Conservation (phyloP, 2,329 filamentous ascomycete genomes). For the Beauveria rudraprayagi region DNA sequence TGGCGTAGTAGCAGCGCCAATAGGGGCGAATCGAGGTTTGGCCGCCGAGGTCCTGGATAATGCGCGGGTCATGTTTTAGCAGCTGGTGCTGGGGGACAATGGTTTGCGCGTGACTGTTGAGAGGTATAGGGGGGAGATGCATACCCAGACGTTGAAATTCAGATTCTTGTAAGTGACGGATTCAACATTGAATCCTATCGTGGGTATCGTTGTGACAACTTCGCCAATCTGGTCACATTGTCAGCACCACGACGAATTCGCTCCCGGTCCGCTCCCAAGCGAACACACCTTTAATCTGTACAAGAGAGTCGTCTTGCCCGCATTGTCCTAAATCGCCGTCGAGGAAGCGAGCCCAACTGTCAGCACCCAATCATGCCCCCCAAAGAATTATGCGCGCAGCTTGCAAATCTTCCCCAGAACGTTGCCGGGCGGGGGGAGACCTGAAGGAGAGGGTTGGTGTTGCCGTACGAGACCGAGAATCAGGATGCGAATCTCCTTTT, state of each 20-base stretch:
- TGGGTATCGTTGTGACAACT: constrained; percentile 97
- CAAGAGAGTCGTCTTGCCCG: constrained; percentile 92
- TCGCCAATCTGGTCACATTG: constrained; percentile 70
- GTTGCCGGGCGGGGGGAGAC: not conserved
- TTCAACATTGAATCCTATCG: constrained; percentile 98
- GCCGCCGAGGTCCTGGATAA: constrained; percentile 71
- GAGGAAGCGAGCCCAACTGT: not conserved
- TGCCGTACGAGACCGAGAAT: constrained; percentile 78
- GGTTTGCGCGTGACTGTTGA: constrained; percentile 4
- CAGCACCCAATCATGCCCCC: not conserved
- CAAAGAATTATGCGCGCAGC: not conserved
- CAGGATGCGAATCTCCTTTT: constrained; percentile 96
- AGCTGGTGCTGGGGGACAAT: too few relatives aligned
- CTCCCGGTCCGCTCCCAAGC: not conserved
- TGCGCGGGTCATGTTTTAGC: too few relatives aligned
- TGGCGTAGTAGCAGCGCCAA: constrained; percentile 99
- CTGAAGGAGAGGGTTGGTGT: not conserved
- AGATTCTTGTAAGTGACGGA: constrained; percentile 97
- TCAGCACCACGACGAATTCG: constrained; percentile 4
- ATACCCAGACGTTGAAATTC: constrained; percentile 97
- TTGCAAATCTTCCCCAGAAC: not conserved
- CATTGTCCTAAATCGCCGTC: constrained; percentile 67
- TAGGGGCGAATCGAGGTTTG: constrained; percentile 98
- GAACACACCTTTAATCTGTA: constrained; percentile 82
- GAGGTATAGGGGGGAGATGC: constrained; percentile 21